Base-by-base conservation (phyloP, 495 filamentous ascomycete genomes). In the Xylaria longipes region DNA sequence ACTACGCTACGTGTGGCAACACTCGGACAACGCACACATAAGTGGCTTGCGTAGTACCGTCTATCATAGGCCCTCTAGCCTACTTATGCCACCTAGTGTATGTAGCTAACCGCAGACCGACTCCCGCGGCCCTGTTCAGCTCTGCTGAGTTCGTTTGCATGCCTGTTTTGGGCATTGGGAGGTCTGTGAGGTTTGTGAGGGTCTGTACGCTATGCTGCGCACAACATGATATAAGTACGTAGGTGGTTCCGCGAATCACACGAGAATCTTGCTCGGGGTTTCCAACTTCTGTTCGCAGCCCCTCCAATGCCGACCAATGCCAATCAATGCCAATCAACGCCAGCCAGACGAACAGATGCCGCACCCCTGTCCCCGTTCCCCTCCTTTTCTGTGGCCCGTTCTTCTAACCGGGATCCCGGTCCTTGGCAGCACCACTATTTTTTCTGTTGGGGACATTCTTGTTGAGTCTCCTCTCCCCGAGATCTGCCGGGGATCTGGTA, bases 381-480 rank as follows among this genome's bases (percentile, higher is more conserved):
- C 52, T 29, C 25, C 50, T 29, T 29, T 31, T 31, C 6, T n/a
- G 7, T 39, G 1, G 37, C 45, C 27, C 48, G 46, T 11, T 43
- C 8, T 20, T 27, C n/a, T 15, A 56, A 43, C 46, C 45, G 27
- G 29, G 43, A 52, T 37, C 43, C 37, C 3, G 33, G 57, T 62
- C 46, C 68, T 62, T 62, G 56, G 56, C 68, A 37, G 8, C 8
- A n/a, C 29, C 68, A 35, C 68, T 62, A 25, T 9, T 25, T 69
- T 69, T 69, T 69, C 68, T 69, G 68, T 69, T 69, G 68, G 68
- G 68, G 57, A 62, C 25, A 45, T 69, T 69, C 68, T 69, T 69
- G 68, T 69, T 69, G 68, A 69, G 68, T 20, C 15, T 54, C 11
- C 6, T 50, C 5, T 25, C 48, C 22, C 50, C 50, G 52, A 56